Evolutionary conservation across 805 yeast species (phyloP).

Genomic region (Yarrowia porcina): DNA sequence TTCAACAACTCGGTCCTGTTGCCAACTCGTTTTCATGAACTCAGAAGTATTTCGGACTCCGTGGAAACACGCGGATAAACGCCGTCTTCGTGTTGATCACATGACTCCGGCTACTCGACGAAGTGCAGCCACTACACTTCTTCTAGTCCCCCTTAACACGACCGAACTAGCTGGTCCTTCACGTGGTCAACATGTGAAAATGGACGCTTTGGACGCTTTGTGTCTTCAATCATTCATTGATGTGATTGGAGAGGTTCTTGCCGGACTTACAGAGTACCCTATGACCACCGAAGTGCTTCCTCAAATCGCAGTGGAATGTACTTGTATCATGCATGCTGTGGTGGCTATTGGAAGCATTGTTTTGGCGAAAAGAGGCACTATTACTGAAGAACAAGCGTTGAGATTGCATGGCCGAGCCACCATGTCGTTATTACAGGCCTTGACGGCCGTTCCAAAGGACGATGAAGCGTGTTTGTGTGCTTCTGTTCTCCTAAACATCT

Average conservation of each 20-base stretch:
- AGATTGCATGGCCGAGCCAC: conserved; percentile 18
- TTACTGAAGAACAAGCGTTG: conserved; percentile 6
- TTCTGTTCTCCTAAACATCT: conserved; percentile 10
- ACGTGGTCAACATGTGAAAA: conserved; percentile 2
- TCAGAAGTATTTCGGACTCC: background rate
- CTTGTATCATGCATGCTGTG: conserved; percentile 21
- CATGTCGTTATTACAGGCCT: conserved; percentile 5
- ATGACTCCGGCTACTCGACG: background rate
- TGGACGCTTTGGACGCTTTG: conserved; percentile 6
- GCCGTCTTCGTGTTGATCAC: background rate
- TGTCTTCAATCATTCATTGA: conserved; percentile 14
- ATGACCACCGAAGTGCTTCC: conserved; percentile 17
- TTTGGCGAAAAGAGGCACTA: conserved; percentile 11
- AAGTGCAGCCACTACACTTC: conserved; percentile 4
- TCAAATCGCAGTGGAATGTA: conserved; percentile 4
- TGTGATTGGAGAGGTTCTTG: conserved; percentile 4
- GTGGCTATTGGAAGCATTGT: conserved; percentile 15
- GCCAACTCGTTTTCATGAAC: background rate
- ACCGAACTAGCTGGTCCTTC: conserved; percentile 4
- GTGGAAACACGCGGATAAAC: conserved; percentile 9
- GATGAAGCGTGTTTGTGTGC: conserved; percentile 23
- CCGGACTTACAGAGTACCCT: conserved; percentile 14
- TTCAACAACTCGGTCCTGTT: too few relatives aligned
- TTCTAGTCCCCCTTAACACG: background rate
- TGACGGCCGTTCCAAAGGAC: conserved; percentile 9